Evolutionary conservation across 192 early-diverging fungal genomes (phyloP).

Genomic region (Coemansia reversa): DNA sequence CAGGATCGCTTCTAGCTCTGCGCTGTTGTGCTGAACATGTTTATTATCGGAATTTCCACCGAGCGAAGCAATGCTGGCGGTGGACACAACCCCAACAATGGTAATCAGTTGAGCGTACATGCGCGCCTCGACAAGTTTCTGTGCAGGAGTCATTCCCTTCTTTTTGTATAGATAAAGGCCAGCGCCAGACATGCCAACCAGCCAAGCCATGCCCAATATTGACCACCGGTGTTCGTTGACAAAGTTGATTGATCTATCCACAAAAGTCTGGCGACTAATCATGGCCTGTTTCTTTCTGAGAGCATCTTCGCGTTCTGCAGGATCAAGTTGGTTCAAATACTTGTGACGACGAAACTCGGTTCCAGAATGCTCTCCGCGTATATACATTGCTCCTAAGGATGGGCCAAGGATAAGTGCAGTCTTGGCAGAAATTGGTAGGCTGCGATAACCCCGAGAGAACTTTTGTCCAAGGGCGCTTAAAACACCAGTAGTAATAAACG

Average conservation of each 20-base stretch:
- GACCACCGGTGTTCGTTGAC: constrained; percentile 49
- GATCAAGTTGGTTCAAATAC: constrained; percentile 24
- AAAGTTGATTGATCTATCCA: constrained; percentile 27
- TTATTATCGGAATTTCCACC: constrained; percentile 22
- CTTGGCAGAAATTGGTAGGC: constrained; percentile 47
- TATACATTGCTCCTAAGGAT: constrained; percentile 47
- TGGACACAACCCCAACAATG: constrained; percentile 60
- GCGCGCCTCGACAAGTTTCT: constrained; percentile 69
- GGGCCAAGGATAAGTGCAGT: constrained; percentile 50
- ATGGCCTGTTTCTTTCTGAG: constrained; percentile 12
- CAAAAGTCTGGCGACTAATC: constrained; percentile 6
- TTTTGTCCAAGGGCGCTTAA: constrained; percentile 34
- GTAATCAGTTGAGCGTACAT: constrained; percentile 72
- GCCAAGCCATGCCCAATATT: constrained; percentile 56
- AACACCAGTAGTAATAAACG: constrained; percentile 21
- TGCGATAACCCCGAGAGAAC: constrained; percentile 38
- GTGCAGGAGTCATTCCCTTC: constrained; percentile 58
- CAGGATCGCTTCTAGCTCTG: constrained; percentile 40
- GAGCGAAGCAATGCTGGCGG: constrained; percentile 57
- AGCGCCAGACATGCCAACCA: constrained; percentile 44
- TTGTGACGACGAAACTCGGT: constrained; percentile 40
- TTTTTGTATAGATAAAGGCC: constrained; percentile 39
- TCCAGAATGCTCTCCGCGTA: constrained; percentile 49
- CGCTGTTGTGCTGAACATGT: constrained; percentile 35
- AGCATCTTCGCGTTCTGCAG: constrained; percentile 23